A percentile compares a stretch with the other conserved stretches of the same genome.
Evolutionary conservation across 2,329 filamentous ascomycete species (phyloP).

Genomic region (Teratosphaeria viscida): DNA sequence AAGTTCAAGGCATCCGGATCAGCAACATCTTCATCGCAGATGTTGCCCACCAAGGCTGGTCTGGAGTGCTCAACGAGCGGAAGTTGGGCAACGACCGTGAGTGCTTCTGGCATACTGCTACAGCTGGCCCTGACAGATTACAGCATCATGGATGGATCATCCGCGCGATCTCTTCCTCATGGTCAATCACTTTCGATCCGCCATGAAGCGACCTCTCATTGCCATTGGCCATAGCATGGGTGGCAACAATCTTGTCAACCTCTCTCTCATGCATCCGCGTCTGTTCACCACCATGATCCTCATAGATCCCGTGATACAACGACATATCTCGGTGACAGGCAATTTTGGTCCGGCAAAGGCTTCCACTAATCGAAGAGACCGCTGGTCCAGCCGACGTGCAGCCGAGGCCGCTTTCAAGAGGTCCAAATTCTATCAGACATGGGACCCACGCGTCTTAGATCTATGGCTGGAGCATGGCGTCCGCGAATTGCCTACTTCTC

Average conservation of each 20-base stretch:
- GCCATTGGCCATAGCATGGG: slow-evolving; percentile 88
- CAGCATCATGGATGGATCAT: slow-evolving; percentile 79
- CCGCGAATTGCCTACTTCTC: slow-evolving; percentile 56
- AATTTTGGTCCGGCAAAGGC: slow-evolving; percentile 32
- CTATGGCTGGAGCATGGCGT: slow-evolving; percentile 64
- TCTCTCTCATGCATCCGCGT: slow-evolving; percentile 69
- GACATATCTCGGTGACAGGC: slow-evolving; percentile 32
- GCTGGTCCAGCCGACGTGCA: slow-evolving; percentile 66
- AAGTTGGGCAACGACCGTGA: slow-evolving; percentile 74
- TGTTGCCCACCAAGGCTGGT: slow-evolving; percentile 73
- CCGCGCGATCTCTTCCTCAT: slow-evolving; percentile 74
- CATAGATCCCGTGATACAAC: slow-evolving; percentile 71
- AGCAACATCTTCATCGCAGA: slow-evolving; percentile 84
- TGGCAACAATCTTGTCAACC: slow-evolving; percentile 59
- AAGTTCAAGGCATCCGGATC: slow-evolving; percentile 55
- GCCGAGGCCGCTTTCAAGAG: slow-evolving; percentile 58
- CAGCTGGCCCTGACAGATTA: slow-evolving; percentile 2
- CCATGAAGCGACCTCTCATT: slow-evolving; percentile 72
- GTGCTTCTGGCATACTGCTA: slow-evolving; percentile 19
- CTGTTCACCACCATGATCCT: slow-evolving; percentile 66
- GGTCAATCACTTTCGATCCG: slow-evolving; percentile 68
- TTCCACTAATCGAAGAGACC: slow-evolving; percentile 64
- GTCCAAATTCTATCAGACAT: slow-evolving; percentile 66
- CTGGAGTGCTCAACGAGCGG: slow-evolving; percentile 64
- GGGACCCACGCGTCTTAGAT: slow-evolving; percentile 73